Base-by-base conservation (phyloP, 371 early-diverging fungal species). In the Dichotomocladium elegans region DNA sequence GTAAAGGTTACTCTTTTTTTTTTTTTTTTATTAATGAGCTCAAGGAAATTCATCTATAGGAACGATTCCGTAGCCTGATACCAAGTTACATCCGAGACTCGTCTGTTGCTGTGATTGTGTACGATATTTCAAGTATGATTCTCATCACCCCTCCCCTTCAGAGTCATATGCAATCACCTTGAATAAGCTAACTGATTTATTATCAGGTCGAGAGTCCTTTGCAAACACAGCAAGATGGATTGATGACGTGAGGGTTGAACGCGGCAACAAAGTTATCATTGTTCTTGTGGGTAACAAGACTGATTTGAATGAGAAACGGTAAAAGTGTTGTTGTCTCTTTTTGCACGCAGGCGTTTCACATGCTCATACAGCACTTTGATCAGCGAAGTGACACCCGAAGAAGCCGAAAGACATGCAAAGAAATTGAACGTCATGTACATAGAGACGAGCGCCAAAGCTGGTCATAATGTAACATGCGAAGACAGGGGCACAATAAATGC, bases 211-310 rank as follows among this genome's bases (percentile, higher is more conserved):
- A 49, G 90, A 86, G 61, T 96, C 96, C 17, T 98, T 98, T 77
- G 69, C 83, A 68, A 95, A 93, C 77, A 95, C 99, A 21, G 85
- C 91, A 44, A 91, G 93, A 62, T 99, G 99, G 99, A 94, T 99
- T 54, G 96, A 98, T 57, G 96, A 98, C 68, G 96, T 99, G 21
- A 89, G 98, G 34, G 90, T 91, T 24, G 97, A 97, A 76, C 91
- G 98, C 44, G 99, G 99, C 31, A 83, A 87, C 57, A 94, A 98
- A 66, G 96, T 95, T 17, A 94, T 97, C 40, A 91, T 99, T 54
- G 93, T 99, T 28, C 79, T 99, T 15, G 98, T 99, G 6, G 99
- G 99, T n/a, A 99, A 99, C 82, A 99, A 99, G 81, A 94, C 92
- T 4, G 99, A 99, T 72, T 69, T 99, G 58, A 85, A 76, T 51